Conservation (phyloP, 768 basidiomycete genomes). For the Macrolepiota albuminosa region DNA sequence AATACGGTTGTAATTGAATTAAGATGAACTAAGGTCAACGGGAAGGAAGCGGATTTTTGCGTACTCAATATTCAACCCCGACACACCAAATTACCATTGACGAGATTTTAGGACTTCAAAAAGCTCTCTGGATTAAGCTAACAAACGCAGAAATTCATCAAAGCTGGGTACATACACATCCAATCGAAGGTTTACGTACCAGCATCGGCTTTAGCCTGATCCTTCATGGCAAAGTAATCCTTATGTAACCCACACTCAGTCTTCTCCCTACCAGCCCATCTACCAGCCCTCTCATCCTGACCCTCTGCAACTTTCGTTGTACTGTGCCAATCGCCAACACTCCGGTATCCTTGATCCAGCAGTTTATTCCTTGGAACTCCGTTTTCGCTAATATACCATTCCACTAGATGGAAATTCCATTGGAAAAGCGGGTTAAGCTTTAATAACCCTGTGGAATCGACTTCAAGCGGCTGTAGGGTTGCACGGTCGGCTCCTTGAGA, state of each 20-base stretch:
- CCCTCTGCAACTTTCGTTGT: conserved; percentile 67
- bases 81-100: conserved; percentile 1
- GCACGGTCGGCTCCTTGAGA: conserved; percentile 93
- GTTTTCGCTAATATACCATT: conserved; percentile 79
- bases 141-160: background rate
- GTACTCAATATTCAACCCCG: background rate
- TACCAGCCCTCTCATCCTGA: conserved; percentile 83
- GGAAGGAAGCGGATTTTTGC: background rate
- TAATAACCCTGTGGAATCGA: conserved; percentile 84
- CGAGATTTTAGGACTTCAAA: background rate
- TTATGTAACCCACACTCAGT: conserved; percentile 95
- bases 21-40: background rate
- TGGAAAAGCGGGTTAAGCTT: conserved; percentile 92
- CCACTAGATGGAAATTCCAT: conserved; percentile 83
- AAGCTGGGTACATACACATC: background rate
- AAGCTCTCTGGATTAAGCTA: background rate
- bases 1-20: conserved; percentile 7
- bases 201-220: conserved; percentile 35
- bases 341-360: conserved; percentile 87
- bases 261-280: conserved; percentile 90
- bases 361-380: conserved; percentile 85
- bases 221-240: conserved; percentile 80
- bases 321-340: conserved; percentile 97
- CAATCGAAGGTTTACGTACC: conserved; percentile 11
- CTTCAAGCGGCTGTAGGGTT: conserved; percentile 77